Percentiles rank a stretch among this genome's conserved stretches.
These are phyloP conservation scores for Leccinum uliginosum DNA, from an alignment of 768 basidiomycete genomes.

Conservation along the genomic window DNA sequence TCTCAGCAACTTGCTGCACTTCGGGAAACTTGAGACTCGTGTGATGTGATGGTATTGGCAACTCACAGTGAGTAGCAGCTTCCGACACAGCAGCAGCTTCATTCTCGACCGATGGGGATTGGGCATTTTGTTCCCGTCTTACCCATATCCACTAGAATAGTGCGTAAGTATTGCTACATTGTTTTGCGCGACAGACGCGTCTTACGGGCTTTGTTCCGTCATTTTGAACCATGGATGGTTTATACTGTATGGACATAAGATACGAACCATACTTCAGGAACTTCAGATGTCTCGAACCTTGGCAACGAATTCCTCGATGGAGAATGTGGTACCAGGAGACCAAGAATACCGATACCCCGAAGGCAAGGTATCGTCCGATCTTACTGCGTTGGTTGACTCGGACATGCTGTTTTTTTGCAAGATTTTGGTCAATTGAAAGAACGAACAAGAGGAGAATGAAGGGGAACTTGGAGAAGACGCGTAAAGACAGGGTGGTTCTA, in stretches of 20 bases:
- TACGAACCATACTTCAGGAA: neutral
- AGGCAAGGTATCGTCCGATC: conserved; percentile 39
- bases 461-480: neutral
- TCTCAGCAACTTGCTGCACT: conserved; percentile 54
- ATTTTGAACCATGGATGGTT: conserved; percentile 74
- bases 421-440: neutral
- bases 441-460: neutral
- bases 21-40: neutral
- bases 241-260: conserved; percentile 43
- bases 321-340: conserved; percentile 37
- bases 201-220: conserved; percentile 72
- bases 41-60: neutral
- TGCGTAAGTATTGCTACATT: neutral
- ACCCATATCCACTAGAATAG: conserved; percentile 66
- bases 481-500: neutral
- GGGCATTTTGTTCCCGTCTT: conserved; percentile 10
- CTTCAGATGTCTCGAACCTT: conserved; percentile 38
- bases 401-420: conserved; percentile 6
- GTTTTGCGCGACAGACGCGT: neutral
- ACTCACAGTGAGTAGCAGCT: conserved; percentile 41
- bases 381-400: neutral
- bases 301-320: conserved; percentile 49
- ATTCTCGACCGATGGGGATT: conserved; percentile 6
- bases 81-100: conserved; percentile 39
- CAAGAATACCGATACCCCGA: conserved; percentile 49